Base-by-base conservation (phyloP, 169 alveolate genomes). In the Nephromyces sp. region DNA sequence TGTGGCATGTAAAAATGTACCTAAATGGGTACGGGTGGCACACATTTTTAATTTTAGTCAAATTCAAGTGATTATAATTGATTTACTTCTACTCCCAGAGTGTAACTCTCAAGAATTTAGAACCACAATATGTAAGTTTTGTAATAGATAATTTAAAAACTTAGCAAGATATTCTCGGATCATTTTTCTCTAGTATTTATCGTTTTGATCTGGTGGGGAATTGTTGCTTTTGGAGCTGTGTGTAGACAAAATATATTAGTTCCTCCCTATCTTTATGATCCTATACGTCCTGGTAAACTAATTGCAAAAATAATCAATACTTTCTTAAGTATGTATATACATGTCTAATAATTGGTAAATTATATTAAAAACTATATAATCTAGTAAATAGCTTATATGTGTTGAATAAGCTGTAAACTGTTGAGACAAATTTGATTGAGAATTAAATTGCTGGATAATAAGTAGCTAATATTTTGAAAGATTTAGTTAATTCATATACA, bases 41-140 rank as follows among this genome's bases (percentile, higher is more conserved):
- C 86, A 80, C 30, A 69, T 80, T 3, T 80, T 80, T 52, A 80
- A 79, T 66, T 68, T 70, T 32, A 76, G 84, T 51, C 86, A 80
- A 72, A 52, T 77, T 6, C 62, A 32, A 21, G 77, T 77, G 3
- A 66, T 72, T 63, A 70, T 70, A 27, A n/a, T 73, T 0, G 84
- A 80, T 34, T 63, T 80, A 51, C 53, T 74, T 29, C 28, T 80
- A 3, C 72, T 80, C 1, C 86, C 86, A 33, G 86, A 80, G 24
- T 80, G 86, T 79, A 80, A 80, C 66, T 43, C 72, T 22, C 1
- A 66, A 3, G 86, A 84, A 3, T 27, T 80, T 31, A 6, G 69
- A 6, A 51, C 68, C 66, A 70, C 63, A 21, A 43, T 70, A 27
- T 63, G 77, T 70, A 21, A 15, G 77, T 4, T 1, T n/a, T n/a